These are phyloP conservation scores for Phyllostachys edulis DNA, from an alignment of 176 grass and related monocot species.

Conservation along the genomic window DNA sequence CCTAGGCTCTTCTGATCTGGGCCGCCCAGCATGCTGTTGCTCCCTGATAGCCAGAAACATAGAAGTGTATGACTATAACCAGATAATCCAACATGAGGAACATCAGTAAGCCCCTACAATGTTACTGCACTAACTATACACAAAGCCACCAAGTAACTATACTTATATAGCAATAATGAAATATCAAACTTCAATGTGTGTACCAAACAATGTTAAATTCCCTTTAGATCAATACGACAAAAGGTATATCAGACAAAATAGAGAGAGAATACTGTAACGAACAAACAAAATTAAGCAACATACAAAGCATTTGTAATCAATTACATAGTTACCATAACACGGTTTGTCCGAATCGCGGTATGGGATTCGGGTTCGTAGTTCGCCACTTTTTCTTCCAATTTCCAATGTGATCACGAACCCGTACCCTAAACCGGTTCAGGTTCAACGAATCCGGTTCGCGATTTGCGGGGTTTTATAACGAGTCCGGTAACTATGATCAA, in stretches of 20 bases:
- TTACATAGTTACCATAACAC: too few species aligned
- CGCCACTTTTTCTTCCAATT: too few species aligned
- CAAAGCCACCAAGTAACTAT: neutral
- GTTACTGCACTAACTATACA: neutral
- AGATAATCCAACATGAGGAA: neutral
- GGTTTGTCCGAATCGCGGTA: too few species aligned
- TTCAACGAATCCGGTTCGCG: too few species aligned
- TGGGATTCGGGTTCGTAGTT: too few species aligned
- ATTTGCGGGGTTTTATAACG: too few species aligned
- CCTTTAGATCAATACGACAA: neutral
- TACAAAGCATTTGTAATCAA: neutral
- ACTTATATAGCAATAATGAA: neutral
- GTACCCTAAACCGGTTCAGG: too few species aligned
- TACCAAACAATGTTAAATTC: neutral
- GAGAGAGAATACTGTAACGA: neutral
- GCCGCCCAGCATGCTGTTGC: slow-evolving; percentile 41
- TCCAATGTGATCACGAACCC: too few species aligned
- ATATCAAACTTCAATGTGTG: neutral
- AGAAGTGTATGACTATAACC: neutral
- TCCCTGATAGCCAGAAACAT: slow-evolving; percentile 42
- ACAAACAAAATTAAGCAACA: neutral
- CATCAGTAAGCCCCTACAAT: neutral
- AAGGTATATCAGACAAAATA: neutral
- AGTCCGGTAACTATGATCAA: neutral
- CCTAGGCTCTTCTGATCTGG: slow-evolving; percentile 67